Base-by-base conservation (phyloP, 441 rosid species). In the Adansonia gregorii region DNA sequence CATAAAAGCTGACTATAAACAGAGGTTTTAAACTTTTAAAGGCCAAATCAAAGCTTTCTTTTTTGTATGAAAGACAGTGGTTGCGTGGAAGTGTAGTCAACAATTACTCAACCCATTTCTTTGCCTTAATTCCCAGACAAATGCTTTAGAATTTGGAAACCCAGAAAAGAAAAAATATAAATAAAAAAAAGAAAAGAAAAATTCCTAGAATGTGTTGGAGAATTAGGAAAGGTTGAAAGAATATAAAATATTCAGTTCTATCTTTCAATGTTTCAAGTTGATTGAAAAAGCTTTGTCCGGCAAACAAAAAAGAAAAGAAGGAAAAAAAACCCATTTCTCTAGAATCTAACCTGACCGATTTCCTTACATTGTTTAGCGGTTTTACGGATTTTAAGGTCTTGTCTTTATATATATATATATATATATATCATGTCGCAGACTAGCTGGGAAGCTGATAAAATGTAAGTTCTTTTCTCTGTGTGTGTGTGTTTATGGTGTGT, bases 361-460 rank as follows among this genome's bases (percentile, higher is more conserved):
- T 17, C 64, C 48, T 54, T 71, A 0, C 27, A 72, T 3, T 52
- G 45, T 15, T 51, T 8, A 70, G 22, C 4, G 3, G 39, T 14
- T 73, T 68, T 14, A 10, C 41, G 22, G 56, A 46, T 45, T 61
- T 59, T 19, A 41, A 49, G n/a, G 24, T 4, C 24, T 39, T 15
- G 1, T 4, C 39, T 7, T n/a, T n/a, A 35, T 35, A 35, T 35
- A 35, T 35, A 27, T 27, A 27, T 27, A 27, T 27, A 27, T 27
- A 27, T 27, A 27, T 27, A 35, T 35, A 35, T 8, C 72, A 94
- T 92, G 97, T 78, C 98, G 83, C 96, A 86, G 85, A 87, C 93
- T 74, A 94, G 86, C 90, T 94, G 98, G 98, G 98, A 94, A 80
- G 98, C 98, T 77, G 97, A 94, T 85, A 94, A 93, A 91, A 94